Conservation (phyloP, 2,329 filamentous ascomycete genomes). For the Fusarium staphyleae region DNA sequence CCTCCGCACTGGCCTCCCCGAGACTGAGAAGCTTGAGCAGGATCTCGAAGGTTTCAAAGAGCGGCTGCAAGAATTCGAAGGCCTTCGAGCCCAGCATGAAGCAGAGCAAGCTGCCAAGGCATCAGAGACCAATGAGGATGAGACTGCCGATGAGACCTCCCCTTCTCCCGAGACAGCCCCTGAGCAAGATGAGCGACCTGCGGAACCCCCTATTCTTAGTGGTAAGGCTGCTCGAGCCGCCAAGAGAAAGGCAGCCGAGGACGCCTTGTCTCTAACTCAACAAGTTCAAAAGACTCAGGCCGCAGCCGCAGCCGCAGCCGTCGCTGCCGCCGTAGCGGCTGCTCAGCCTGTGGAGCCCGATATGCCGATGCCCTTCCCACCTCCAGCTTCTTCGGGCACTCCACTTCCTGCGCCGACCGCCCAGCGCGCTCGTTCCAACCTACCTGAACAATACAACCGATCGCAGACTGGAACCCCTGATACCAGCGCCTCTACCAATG, state of each 20-base stretch:
- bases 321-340: constrained; percentile 34
- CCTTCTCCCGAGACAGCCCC: constrained; percentile 12
- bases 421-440: constrained; percentile 81
- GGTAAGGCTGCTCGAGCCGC: constrained; percentile 40
- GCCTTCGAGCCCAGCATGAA: constrained; percentile 76
- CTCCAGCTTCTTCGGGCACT: constrained; percentile 70
- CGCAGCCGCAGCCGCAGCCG: constrained; percentile 48
- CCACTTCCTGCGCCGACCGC: constrained; percentile 89
- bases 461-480: constrained; percentile 83
- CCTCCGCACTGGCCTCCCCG: constrained; percentile 57
- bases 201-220: constrained; percentile 24
- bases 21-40: constrained; percentile 57
- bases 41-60: constrained; percentile 70
- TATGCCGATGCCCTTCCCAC: constrained; percentile 79
- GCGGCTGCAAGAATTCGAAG: constrained; percentile 83
- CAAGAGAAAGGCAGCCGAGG: constrained; percentile 47
- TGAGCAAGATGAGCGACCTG: constrained; percentile 21
- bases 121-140: constrained; percentile 48
- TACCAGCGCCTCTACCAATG: constrained; percentile 48
- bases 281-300: constrained; percentile 80
- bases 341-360: constrained; percentile 61
- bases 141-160: constrained; percentile 21
- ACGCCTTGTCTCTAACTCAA: constrained; percentile 74
- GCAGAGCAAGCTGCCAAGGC: constrained; percentile 52
- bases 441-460: constrained; percentile 75